Percentiles rank a stretch among this genome's conserved stretches.
These are phyloP conservation scores for Coemansia sp. DNA, from an alignment of 192 early-diverging fungal genomes.

Conservation along the genomic window DNA sequence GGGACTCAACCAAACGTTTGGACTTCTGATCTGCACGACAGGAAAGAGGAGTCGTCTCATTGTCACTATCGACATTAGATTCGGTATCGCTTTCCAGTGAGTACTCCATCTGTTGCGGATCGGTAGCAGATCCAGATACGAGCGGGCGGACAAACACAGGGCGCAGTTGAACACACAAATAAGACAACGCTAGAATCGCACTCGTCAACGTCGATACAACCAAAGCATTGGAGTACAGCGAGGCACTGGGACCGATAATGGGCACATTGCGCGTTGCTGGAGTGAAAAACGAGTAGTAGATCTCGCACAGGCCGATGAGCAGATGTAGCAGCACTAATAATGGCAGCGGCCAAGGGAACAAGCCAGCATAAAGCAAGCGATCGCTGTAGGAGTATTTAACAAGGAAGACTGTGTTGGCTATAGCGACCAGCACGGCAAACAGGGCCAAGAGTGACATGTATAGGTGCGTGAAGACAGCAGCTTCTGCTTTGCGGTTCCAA, in stretches of 20 bases:
- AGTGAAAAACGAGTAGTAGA: constrained; percentile 39
- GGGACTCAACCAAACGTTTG: constrained; percentile 6
- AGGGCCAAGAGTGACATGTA: background rate
- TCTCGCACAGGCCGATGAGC: constrained; percentile 10
- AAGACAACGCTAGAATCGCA: background rate
- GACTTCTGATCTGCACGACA: constrained; percentile 13
- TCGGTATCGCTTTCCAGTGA: background rate
- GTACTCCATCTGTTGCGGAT: background rate
- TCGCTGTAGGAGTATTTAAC: background rate
- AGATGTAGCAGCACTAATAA: constrained; percentile 12
- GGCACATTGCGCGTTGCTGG: constrained; percentile 14
- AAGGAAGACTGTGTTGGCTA: background rate
- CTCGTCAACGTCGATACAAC: constrained; percentile 1
- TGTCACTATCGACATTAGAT: background rate
- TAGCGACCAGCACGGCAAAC: background rate
- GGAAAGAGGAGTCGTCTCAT: constrained; percentile 26
- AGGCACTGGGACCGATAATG: constrained; percentile 17
- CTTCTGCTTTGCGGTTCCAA: background rate
- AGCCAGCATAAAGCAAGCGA: constrained; percentile 15
- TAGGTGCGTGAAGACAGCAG: background rate
- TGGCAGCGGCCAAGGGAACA: constrained; percentile 32
- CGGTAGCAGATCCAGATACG: background rate
- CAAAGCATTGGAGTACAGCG: constrained; percentile 22
- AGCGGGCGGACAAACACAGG: constrained; percentile 21
- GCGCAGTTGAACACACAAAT: constrained; percentile 24